Evolutionary conservation across 176 grass and related monocot species (phyloP), one percentile per base, ranked within the genome.

Genomic region (Phragmites australis): DNA sequence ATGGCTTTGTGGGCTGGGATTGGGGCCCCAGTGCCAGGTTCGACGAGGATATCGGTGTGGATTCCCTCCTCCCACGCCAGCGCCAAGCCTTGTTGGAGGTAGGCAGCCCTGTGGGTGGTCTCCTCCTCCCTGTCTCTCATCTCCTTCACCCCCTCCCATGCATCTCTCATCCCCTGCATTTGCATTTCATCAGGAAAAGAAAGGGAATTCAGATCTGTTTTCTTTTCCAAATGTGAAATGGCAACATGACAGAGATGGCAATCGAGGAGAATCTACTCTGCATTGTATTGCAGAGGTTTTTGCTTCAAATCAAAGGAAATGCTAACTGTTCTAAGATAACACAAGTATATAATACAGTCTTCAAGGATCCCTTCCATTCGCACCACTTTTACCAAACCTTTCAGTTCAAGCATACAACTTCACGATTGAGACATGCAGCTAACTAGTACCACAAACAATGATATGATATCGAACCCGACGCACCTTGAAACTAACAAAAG

Each of bases 21-120:
- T 57, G 92, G 88, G 2, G 51, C 40, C 66, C 95, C 95, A 55
- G 18, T 79, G 1, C 81, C 85, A 12, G 95, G 88, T 39, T 65
- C 91, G 5, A 98, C 60, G 44, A 89, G 1, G 16, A 98, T 94
- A 77, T 98, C 95, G 1, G 95, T 89, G 80, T 94, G 92, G 47
- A 92, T 73, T 34, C 76, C 83, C 17, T 94, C 94, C 48, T 81
- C 74, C 83, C 93, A 79, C 43, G 88, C 88, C 43, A 64, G 26
- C 69, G 81, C 80, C 22, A 89, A 80, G 27, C 85, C 85, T 37
- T 78, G 17, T 14, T 90, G 67, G 13, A 97, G 77, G 70, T 89
- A 98, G 18, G 65, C 79, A 23, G 86, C 64, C 65, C 86, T 85
- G 48, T 82, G 70, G 37, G 82, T 81, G 64, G 84, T 39, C 34